phyloP scores from a whole-genome alignment of 2,329 filamentous ascomycete species.

The Claviceps capensis region DNA sequence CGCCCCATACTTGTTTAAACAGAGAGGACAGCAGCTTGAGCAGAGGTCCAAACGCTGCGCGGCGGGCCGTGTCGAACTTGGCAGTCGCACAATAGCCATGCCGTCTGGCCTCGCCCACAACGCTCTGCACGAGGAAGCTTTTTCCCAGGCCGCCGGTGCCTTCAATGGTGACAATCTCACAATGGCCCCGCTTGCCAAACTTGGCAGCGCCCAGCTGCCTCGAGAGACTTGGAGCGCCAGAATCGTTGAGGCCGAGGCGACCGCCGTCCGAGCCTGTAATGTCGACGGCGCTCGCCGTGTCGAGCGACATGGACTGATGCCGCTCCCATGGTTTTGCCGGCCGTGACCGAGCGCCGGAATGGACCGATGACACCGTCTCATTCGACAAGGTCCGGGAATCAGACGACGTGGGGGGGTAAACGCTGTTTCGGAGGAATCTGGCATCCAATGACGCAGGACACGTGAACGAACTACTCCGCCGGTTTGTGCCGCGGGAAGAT shows the following conservation, averaged over 20 bases:
- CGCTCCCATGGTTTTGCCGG: conserved; percentile 36
- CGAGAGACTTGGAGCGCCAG: conserved; percentile 35
- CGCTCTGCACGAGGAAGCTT: conserved; percentile 49
- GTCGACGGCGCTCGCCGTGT: conserved; percentile 33
- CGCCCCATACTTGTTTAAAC: conserved; percentile 54
- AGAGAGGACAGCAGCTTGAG: conserved; percentile 51
- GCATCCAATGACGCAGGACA: conserved; percentile 29
- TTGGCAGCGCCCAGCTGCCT: conserved; percentile 42
- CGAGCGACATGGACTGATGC: conserved; percentile 36
- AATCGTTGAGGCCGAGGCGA: conserved; percentile 30
- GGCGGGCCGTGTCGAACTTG: conserved; percentile 50
- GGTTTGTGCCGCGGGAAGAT: conserved; percentile 38
- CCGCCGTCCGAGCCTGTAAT: conserved; percentile 26
- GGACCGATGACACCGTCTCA: conserved; percentile 33
- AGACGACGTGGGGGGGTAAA: conserved; percentile 27
- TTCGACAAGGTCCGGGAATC: conserved; percentile 28
- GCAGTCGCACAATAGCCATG: conserved; percentile 52
- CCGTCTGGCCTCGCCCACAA: conserved; percentile 45
- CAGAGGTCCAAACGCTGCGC: conserved; percentile 48
- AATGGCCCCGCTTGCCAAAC: conserved; percentile 47
- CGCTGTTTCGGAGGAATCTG: conserved; percentile 23
- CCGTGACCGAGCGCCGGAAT: conserved; percentile 25
- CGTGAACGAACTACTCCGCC: conserved; percentile 35
- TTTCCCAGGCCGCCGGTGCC: conserved; percentile 52
- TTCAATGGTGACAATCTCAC: conserved; percentile 48